Conservation (phyloP, 148 eudicot genomes). For the Linanthus parryae region DNA sequence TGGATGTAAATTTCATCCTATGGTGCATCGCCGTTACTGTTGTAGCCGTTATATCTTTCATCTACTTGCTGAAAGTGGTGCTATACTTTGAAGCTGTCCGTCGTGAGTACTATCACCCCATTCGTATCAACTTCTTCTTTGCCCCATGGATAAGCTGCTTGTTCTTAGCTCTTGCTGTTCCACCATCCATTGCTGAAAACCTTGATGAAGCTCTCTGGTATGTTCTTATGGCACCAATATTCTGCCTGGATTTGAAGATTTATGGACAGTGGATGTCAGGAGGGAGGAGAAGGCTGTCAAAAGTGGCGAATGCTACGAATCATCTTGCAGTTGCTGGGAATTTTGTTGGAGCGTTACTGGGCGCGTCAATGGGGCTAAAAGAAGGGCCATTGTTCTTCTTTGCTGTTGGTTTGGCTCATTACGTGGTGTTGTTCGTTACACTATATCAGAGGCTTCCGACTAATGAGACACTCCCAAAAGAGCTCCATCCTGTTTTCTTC, state of each 20-base stretch:
- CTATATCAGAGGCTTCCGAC: slow-evolving; percentile 93
- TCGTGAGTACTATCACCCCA: slow-evolving; percentile 85
- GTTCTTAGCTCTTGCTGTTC: slow-evolving; percentile 64
- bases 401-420: slow-evolving; percentile 89
- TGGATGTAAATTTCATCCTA: slow-evolving; percentile 44
- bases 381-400: slow-evolving; percentile 91
- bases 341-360: slow-evolving; percentile 82
- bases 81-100: slow-evolving; percentile 93
- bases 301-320: slow-evolving; percentile 83
- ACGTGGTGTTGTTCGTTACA: slow-evolving; percentile 77
- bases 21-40: slow-evolving; percentile 66
- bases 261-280: slow-evolving; percentile 99
- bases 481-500: slow-evolving; percentile 92
- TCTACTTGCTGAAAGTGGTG: slow-evolving; percentile 50
- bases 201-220: slow-evolving; percentile 58
- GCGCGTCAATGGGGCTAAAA: slow-evolving; percentile 84
- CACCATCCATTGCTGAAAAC: slow-evolving; percentile 36
- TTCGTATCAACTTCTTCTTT: slow-evolving; percentile 87
- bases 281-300: slow-evolving; percentile 77
- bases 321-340: slow-evolving; percentile 83
- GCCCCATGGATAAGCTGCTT: slow-evolving; percentile 76
- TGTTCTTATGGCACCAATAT: slow-evolving; percentile 71
- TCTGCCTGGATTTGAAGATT: slow-evolving; percentile 71
- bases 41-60: slow-evolving; percentile 25
- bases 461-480: slow-evolving; percentile 86